These are phyloP conservation scores for Colletotrichum trifolii DNA, from an alignment of 2,329 filamentous ascomycete species.

Conservation along the genomic window DNA sequence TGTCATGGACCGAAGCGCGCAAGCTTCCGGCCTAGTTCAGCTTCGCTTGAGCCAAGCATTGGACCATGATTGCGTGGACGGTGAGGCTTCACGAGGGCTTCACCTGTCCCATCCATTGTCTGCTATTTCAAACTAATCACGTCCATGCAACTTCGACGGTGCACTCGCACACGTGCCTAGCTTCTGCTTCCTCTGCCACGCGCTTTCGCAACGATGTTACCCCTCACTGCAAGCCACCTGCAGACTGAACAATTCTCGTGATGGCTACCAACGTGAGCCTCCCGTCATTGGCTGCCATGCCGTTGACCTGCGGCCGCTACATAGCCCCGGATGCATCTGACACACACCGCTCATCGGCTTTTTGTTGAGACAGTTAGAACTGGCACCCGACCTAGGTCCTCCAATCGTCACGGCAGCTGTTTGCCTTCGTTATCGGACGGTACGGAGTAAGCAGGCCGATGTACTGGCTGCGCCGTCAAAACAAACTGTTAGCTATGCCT, in stretches of 20 bases:
- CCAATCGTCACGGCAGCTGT: conserved; percentile 16
- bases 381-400: conserved; percentile 14
- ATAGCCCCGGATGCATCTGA: conserved; percentile 32
- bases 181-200: conserved; percentile 29
- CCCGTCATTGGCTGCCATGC: conserved; percentile 8
- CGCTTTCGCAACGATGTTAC: conserved; percentile 25
- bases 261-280: conserved; percentile 1
- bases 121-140: conserved; percentile 3
- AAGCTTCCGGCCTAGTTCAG: conserved; percentile 5
- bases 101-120: conserved; percentile 6
- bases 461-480: conserved; percentile 10
- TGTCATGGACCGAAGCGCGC: conserved; percentile 15
- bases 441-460: conserved; percentile 1
- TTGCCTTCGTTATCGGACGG: conserved; percentile 3
- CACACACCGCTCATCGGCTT: conserved; percentile 36
- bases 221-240: conserved; percentile 36
- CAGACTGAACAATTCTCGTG: conserved; percentile 29
- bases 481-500: neutral
- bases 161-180: conserved; percentile 26
- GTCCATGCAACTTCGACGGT: conserved; percentile 9
- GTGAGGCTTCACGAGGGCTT: conserved; percentile 20
- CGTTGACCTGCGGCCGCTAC: conserved; percentile 32
- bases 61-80: conserved; percentile 4
- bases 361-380: conserved; percentile 32
- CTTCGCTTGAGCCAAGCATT: conserved; percentile 18